Evolutionary conservation across 2,329 filamentous ascomycete species (phyloP).

Genomic region (Sporothrix protearum): DNA sequence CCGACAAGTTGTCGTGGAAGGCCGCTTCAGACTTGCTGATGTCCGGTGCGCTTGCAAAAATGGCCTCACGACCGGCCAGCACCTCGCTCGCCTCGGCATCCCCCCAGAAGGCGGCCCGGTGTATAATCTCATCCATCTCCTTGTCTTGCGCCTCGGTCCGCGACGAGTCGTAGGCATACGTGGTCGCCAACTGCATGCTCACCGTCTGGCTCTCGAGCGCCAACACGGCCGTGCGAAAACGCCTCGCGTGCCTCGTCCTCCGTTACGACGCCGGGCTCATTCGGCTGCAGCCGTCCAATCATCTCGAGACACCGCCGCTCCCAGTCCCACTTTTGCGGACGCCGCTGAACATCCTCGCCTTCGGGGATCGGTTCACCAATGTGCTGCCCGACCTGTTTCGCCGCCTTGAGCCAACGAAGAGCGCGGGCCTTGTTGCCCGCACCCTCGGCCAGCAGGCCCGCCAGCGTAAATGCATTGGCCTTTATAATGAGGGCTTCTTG

Average conservation of each 20-base stretch:
- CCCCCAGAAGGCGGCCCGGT: constrained; percentile 35
- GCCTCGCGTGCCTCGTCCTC: constrained; percentile 24
- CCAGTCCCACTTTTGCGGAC: constrained; percentile 36
- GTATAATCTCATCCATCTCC: constrained; percentile 19
- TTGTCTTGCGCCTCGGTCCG: constrained; percentile 30
- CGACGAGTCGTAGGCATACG: constrained; percentile 27
- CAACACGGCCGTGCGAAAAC: constrained; percentile 31
- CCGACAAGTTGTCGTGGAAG: constrained; percentile 28
- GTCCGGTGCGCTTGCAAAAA: constrained; percentile 16
- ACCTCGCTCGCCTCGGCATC: constrained; percentile 28
- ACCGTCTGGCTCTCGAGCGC: constrained; percentile 35
- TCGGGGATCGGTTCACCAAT: neutral
- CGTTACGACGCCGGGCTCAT: neutral
- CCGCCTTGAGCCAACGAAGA: constrained; percentile 31
- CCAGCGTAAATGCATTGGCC: constrained; percentile 40
- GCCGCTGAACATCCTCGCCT: constrained; percentile 6
- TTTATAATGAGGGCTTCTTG: constrained; percentile 19
- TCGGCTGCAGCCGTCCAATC: constrained; percentile 22
- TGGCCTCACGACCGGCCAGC: constrained; percentile 24
- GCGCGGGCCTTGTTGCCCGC: constrained; percentile 31
- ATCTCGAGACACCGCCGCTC: constrained; percentile 35
- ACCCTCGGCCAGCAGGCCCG: constrained; percentile 33
- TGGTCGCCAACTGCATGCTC: constrained; percentile 32
- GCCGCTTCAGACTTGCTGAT: constrained; percentile 12
- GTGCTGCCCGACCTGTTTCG: constrained; percentile 14